These are phyloP conservation scores for Dentipellis sp. DNA, from an alignment of 768 basidiomycete genomes.

Conservation along the genomic window DNA sequence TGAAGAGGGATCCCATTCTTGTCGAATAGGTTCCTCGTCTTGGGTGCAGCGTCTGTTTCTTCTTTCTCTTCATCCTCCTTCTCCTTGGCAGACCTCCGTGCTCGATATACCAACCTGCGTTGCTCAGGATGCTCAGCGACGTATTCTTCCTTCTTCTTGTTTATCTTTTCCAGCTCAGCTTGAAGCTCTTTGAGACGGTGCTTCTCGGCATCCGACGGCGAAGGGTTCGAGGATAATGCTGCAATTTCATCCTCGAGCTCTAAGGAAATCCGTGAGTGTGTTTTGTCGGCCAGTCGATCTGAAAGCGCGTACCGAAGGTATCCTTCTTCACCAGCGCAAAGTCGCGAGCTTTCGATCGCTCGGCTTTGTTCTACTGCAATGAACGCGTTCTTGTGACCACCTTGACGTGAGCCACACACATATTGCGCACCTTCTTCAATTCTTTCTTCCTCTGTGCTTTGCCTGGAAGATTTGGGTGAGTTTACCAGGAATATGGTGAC, in stretches of 20 bases:
- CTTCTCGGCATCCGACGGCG: constrained; percentile 42
- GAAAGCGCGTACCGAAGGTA: constrained; percentile 52
- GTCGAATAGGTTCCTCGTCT: constrained; percentile 64
- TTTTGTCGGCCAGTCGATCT: not conserved
- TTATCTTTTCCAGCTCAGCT: constrained; percentile 69
- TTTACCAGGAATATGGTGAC: not conserved
- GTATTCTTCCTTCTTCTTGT: constrained; percentile 85
- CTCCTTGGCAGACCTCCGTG: constrained; percentile 33
- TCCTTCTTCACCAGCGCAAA: constrained; percentile 93
- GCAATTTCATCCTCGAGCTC: constrained; percentile 78
- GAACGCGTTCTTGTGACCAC: not conserved
- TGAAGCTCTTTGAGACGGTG: constrained; percentile 65
- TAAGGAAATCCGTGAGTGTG: constrained; percentile 20
- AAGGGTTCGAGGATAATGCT: constrained; percentile 43
- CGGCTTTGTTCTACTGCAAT: constrained; percentile 83
- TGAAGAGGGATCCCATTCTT: constrained; percentile 80
- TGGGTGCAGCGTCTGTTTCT: constrained; percentile 28
- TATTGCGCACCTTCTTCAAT: constrained; percentile 71
- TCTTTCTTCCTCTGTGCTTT: constrained; percentile 93
- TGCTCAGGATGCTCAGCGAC: constrained; percentile 92
- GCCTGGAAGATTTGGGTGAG: constrained; percentile 35
- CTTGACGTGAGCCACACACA: not conserved
- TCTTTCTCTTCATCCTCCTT: constrained; percentile 28
- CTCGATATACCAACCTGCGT: constrained; percentile 69
- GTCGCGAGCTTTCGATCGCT: constrained; percentile 72